Base-by-base conservation (phyloP, 2,329 filamentous ascomycete species). In the Fusarium multiceps region DNA sequence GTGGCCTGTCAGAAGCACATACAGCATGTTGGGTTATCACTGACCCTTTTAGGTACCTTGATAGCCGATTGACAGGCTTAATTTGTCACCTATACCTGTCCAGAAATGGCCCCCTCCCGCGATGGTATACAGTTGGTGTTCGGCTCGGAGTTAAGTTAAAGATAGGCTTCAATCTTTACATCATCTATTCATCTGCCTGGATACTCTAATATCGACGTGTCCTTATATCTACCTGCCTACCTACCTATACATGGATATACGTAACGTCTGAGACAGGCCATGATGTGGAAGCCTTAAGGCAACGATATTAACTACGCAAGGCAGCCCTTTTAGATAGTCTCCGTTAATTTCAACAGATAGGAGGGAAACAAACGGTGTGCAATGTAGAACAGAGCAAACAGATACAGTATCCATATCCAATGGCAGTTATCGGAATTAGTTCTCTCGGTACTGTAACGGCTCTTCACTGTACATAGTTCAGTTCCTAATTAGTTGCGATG, bases 221-320 rank as follows among this genome's bases (percentile, higher is more conserved):
- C 49, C 57, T 56, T 30, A 42, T 32, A 42, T 40, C 16, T 13
- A 42, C 41, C 30, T 13, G 37, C 41, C 30, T 32, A 32, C 27
- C 27, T 28, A 28, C 30, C 23, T 49, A 45, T 37, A 40, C 34
- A 55, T 49, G 53, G 54, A 51, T 45, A 34, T 51, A 63, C 59
- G 59, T 59, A 61, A 47, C 32, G 16, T 23, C 43, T 14, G 12
- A 47, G 53, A 59, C 61, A 42, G 21, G 53, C 5, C 37, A 66
- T 54, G 20, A 55, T 48, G 28, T 54, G 64, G 68, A 71, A 68
- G 68, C 50, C 68, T 58, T 41, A 55, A 72, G 68, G 68, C 68
- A 71, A 45, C 65, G n/a, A 64, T 41, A 58, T 45, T 12, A 5
- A 43, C 40, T 40, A 66, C 55, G 60, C 63, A 66, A 69, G 67